Base-by-base conservation (phyloP, 192 early-diverging fungal genomes). In the Coemansia sp. region DNA sequence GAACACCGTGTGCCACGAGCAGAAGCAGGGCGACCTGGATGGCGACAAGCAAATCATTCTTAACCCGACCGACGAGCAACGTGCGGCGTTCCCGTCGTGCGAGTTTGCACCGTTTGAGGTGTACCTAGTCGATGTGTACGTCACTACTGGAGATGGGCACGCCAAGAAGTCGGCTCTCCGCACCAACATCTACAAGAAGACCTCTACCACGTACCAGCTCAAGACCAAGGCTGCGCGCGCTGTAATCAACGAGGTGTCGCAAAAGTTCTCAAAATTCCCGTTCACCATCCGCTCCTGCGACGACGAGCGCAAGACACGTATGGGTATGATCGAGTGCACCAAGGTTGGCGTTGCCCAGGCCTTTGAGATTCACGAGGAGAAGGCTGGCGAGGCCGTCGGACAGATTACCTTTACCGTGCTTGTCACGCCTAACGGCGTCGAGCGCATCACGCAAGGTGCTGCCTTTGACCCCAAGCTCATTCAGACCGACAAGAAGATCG, bases 401-500 rank as follows among this genome's bases (percentile, higher is more conserved):
- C 94, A 96, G 82, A 88, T 95, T 81, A 88, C 94, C 71, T 87
- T 90, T 74, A 97, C 96, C n/a, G 89, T 91, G 52, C 84, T 96
- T 49, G 83, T 98, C 67, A 90, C 90, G 75, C 89, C 93, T 56
- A 89, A 84, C 53, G 96, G 96, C 38, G 88, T 94, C 52, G 80
- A 90, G 57, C 88, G 90, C 83, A 90, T 94, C 74, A 94, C 93
- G 57, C 61, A 63, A 42, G 82, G 88, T 55, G 72, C 85, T 50
- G 79, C 85, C 54, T 94, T 89, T 65, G 90, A 96, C 64, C 68
- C 85, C 28, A 87, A 87, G 72, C 46, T 87, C 10, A 81, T 95
- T 63, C 86, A 94, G 85, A 86, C 88, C 36, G 96, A 96, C 66
- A 92, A 93, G 86, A 82, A 85, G 74, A 82, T 97, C 55, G 86